Evolutionary conservation across 2,329 filamentous ascomycete species (phyloP), one percentile per base, ranked within the genome.

Genomic region (Phoma sp.): DNA sequence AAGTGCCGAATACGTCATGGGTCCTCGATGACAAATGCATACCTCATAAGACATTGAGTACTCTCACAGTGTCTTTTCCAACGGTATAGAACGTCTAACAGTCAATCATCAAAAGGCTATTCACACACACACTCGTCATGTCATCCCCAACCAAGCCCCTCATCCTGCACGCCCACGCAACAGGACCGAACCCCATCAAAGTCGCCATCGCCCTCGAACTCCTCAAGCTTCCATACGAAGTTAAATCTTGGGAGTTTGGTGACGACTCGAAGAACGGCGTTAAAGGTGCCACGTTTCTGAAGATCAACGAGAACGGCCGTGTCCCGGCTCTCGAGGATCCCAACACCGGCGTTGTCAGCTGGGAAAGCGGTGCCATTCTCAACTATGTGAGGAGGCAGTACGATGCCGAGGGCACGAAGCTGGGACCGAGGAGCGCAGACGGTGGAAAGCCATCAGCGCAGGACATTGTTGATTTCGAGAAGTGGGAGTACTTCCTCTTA

Each of bases 171-270:
- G 40, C 47, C 33, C 50, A 57, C 17, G 44, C 51, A n/a, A 35
- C 47, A 25, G 73, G 74, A 17, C 76, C 76, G 9, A 78, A 77
- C 56, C 75, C 75, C 39, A 73, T 70, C 68, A 81, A 81, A 60
- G 76, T 82, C 6, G 73, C 73, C 43, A 74, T 81, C 37, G 61
- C 81, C 31, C 74, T 82, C 27, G 75, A 80, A 48, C 77, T 81
- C 60, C 76, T 81, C 29, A 57, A 61, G 3, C n/a, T 82, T 21
- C 72, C 73, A 8, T 79, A 78, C 58, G 70, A 74, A 51, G 67
- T 62, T 41, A 73, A 76, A 45, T 60, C 63, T 78, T 58, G 68
- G 75, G 21, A 75, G 76, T 58, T 43, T 61, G 19, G 74, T 76
- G 15, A 57, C 80, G 45, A 81, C 80, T 58, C 62, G 62, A 22